A percentile compares a stretch with the other conserved stretches of the same genome.
These are phyloP conservation scores for Ophiostoma angusticollis DNA, from an alignment of 2,329 filamentous ascomycete genomes.

Conservation along the genomic window DNA sequence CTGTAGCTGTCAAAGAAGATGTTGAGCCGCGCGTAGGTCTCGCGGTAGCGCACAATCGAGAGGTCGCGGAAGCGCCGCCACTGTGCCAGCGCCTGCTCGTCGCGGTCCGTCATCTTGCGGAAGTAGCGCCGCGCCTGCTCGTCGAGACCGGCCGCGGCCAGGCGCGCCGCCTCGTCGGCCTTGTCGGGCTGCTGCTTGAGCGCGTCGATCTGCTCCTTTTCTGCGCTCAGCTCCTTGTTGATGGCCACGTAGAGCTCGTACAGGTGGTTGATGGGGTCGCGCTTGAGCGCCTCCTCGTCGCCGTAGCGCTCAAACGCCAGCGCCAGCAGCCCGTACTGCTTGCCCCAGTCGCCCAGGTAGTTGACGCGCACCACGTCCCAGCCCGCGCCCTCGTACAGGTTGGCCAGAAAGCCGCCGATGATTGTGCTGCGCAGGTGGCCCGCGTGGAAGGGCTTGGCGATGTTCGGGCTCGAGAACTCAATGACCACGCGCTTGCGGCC, in stretches of 20 bases:
- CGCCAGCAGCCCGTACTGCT: slow-evolving; percentile 61
- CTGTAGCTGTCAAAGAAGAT: slow-evolving; percentile 62
- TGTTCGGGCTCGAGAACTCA: slow-evolving; percentile 78
- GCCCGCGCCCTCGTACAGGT: slow-evolving; percentile 56
- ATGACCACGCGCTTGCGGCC: slow-evolving; percentile 57
- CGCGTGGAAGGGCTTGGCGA: slow-evolving; percentile 74
- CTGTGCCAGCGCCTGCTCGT: slow-evolving; percentile 43
- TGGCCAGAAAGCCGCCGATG: slow-evolving; percentile 64
- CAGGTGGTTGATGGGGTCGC: slow-evolving; percentile 69
- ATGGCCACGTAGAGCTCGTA: slow-evolving; percentile 75
- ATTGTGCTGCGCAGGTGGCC: slow-evolving; percentile 68
- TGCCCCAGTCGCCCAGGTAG: slow-evolving; percentile 72
- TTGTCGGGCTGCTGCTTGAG: slow-evolving; percentile 41
- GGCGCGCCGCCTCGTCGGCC: slow-evolving; percentile 36
- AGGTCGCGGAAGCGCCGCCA: slow-evolving; percentile 56
- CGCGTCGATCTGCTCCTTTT: slow-evolving; percentile 53
- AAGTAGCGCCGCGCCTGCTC: slow-evolving; percentile 65
- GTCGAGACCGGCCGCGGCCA: slow-evolving; percentile 48
- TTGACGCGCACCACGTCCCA: slow-evolving; percentile 67
- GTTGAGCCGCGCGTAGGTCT: slow-evolving; percentile 57
- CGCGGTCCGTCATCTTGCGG: slow-evolving; percentile 57
- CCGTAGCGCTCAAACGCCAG: slow-evolving; percentile 66
- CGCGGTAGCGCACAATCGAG: slow-evolving; percentile 53
- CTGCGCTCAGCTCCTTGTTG: slow-evolving; percentile 50
- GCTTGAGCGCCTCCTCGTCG: slow-evolving; percentile 54